Conservation (phyloP, 2,329 filamentous ascomycete species). For the Fusarium acutatum region DNA sequence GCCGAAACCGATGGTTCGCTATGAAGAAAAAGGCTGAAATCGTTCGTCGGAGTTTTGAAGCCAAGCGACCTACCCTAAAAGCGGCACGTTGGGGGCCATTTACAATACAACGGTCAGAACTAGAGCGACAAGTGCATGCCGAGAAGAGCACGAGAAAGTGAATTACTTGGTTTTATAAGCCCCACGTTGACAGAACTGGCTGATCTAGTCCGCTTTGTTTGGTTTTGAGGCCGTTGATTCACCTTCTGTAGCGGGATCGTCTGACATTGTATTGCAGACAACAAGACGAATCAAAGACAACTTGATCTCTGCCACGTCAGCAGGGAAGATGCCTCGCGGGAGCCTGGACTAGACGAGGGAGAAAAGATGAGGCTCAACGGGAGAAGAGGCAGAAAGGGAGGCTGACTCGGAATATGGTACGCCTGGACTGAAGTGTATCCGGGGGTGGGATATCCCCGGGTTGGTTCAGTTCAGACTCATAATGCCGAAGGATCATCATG, state of each 20-base stretch:
- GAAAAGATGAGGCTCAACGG: conserved; percentile 26
- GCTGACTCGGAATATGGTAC: neutral
- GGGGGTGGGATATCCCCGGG: neutral
- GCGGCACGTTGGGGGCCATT: conserved; percentile 14
- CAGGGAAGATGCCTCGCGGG: conserved; percentile 14
- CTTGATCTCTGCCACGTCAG: conserved; percentile 33
- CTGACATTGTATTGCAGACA: conserved; percentile 28
- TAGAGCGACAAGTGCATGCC: conserved; percentile 8
- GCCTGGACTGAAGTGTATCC: neutral
- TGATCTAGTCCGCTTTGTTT: neutral
- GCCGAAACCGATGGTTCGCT: neutral
- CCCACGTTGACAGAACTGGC: neutral
- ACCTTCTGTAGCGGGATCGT: conserved; percentile 1
- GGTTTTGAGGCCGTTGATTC: conserved; percentile 18
- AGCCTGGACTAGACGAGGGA: neutral
- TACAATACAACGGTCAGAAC: conserved; percentile 1
- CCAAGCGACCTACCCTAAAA: neutral
- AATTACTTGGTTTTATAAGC: conserved; percentile 4
- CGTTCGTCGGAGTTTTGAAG: neutral
- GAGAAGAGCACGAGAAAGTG: neutral
- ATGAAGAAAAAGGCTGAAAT: conserved; percentile 1
- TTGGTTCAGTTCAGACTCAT: neutral
- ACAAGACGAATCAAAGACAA: conserved; percentile 1
- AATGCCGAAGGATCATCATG: neutral
- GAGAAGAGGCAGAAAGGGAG: conserved; percentile 19